These are phyloP conservation scores for Trematosphaeria pertusa DNA, from an alignment of 2,329 filamentous ascomycete genomes.

Conservation along the genomic window DNA sequence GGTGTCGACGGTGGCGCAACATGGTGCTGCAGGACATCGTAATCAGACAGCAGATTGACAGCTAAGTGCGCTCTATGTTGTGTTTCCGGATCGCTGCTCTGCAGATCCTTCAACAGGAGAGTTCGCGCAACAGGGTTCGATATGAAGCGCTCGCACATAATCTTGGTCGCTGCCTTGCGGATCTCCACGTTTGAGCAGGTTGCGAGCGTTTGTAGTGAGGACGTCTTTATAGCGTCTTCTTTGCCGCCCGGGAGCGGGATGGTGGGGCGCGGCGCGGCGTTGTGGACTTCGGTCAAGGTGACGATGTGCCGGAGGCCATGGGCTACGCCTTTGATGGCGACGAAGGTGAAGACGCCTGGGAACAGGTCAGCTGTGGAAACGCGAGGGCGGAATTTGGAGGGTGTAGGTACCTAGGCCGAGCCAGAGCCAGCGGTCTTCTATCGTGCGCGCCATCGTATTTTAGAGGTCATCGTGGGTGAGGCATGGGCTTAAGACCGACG, in stretches of 20 bases:
- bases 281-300: slow-evolving; percentile 70
- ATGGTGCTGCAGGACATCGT: slow-evolving; percentile 25
- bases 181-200: slow-evolving; percentile 53
- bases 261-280: slow-evolving; percentile 61
- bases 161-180: slow-evolving; percentile 46
- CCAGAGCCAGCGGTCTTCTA: slow-evolving; percentile 57
- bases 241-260: slow-evolving; percentile 64
- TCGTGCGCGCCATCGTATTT: slow-evolving; percentile 40
- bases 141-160: slow-evolving; percentile 47
- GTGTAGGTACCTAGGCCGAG: slow-evolving; percentile 52
- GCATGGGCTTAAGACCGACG: slow-evolving; percentile 5
- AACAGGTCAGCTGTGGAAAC: slow-evolving; percentile 56
- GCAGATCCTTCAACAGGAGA: slow-evolving; percentile 33
- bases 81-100: slow-evolving; percentile 24
- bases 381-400: no score
- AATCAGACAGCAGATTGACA: slow-evolving; percentile 33
- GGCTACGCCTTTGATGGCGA: slow-evolving; percentile 65
- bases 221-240: slow-evolving; percentile 61
- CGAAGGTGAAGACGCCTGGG: slow-evolving; percentile 62
- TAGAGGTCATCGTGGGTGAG: slow-evolving; percentile 18
- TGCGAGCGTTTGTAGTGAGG: slow-evolving; percentile 50
- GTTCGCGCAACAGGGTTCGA: slow-evolving; percentile 23
- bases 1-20: slow-evolving; percentile 10
- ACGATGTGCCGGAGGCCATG: slow-evolving; percentile 66
- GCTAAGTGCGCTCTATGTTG: slow-evolving; percentile 32